These are phyloP conservation scores for Galeopsis tetrahit DNA, from an alignment of 257 asterid genomes.

Conservation along the genomic window DNA sequence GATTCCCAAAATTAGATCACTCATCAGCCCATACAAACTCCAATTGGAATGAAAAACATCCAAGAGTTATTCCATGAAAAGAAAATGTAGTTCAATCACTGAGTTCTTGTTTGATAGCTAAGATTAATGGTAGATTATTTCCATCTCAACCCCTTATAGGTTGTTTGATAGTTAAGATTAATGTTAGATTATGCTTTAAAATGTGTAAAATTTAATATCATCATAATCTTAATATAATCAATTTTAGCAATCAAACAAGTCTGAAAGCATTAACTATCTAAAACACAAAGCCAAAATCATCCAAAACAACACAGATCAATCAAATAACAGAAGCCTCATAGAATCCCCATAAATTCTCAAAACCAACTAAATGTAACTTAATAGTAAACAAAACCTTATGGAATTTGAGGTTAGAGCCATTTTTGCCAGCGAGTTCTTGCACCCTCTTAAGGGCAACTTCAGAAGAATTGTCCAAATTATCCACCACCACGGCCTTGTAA, in stretches of 20 bases:
- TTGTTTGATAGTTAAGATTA: too few species aligned
- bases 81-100: conserved; percentile 32
- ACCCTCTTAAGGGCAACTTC: conserved; percentile 68
- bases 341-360: conserved; percentile 16
- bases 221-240: too few species aligned
- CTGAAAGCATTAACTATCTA: background rate
- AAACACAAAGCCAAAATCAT: conserved; percentile 25
- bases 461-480: conserved; percentile 92
- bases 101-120: too few species aligned
- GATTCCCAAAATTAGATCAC: conserved; percentile 2
- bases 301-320: conserved; percentile 19
- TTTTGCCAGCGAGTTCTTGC: conserved; percentile 67
- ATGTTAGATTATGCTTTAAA: too few species aligned
- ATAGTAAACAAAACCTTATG: conserved; percentile 56
- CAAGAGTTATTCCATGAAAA: conserved; percentile 17
- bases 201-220: too few species aligned
- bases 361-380: conserved; percentile 18
- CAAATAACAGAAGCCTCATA: background rate
- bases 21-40: conserved; percentile 12
- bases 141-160: too few species aligned
- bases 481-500: conserved; percentile 72
- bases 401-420: conserved; percentile 66
- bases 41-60: background rate
- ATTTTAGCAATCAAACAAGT: too few species aligned
- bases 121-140: too few species aligned